phyloP scores from a whole-genome alignment of 164 flowering plant genomes.

The Vitis labrusca region DNA sequence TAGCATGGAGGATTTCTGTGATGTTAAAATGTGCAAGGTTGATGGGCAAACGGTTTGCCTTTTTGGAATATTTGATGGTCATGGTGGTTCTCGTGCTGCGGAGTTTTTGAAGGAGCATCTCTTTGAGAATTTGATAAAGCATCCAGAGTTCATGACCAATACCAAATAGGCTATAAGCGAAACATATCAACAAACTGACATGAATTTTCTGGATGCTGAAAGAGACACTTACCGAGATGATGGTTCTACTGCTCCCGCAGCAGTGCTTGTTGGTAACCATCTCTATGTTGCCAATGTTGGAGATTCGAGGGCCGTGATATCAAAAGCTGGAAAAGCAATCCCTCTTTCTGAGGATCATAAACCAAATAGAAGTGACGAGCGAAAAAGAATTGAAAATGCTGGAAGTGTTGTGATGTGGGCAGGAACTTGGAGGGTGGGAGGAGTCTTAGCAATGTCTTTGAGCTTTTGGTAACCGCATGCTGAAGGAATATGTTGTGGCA shows the following conservation, averaged over 20 bases:
- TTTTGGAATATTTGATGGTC: conserved; percentile 98
- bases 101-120: conserved; percentile 86
- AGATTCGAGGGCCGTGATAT: conserved; percentile 86
- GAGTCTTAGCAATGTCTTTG: conserved; percentile 99
- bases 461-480: conserved; percentile 95
- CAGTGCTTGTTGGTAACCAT: conserved; percentile 83
- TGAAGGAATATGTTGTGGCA: conserved; percentile 94
- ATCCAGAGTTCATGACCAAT: conserved; percentile 72
- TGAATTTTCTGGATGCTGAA: conserved; percentile 78
- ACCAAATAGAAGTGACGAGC: conserved; percentile 93
- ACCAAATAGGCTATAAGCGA: conserved; percentile 92
- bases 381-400: conserved; percentile 95
- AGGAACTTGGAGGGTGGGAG: conserved; percentile 99
- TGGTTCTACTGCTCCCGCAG: conserved; percentile 99
- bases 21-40: conserved; percentile 67
- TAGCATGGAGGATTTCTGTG: too few species aligned
- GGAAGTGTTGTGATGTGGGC: conserved; percentile 99
- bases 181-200: conserved; percentile 79
- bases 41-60: conserved; percentile 72
- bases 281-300: conserved; percentile 99
- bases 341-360: conserved; percentile 97
- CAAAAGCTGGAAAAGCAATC: conserved; percentile 87
- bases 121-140: conserved; percentile 89
- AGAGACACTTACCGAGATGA: conserved; percentile 85
- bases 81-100: conserved; percentile 98